These are phyloP conservation scores for Pulveroboletus frians DNA, from an alignment of 768 basidiomycete genomes.

Conservation along the genomic window DNA sequence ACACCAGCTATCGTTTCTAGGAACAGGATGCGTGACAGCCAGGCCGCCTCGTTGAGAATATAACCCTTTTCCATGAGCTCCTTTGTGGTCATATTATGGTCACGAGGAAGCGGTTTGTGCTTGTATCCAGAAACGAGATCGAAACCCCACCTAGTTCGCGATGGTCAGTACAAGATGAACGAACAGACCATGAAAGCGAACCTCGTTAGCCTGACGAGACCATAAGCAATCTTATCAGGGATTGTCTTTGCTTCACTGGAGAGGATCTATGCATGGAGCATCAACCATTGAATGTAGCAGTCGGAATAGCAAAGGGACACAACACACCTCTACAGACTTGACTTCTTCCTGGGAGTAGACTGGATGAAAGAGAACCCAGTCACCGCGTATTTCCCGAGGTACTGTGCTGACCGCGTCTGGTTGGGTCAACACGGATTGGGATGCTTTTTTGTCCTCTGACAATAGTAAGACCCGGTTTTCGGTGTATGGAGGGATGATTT, in stretches of 20 bases:
- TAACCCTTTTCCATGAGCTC: constrained; percentile 74
- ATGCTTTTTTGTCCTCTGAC: constrained; percentile 25
- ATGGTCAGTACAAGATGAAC: constrained; percentile 1
- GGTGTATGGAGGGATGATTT: neutral
- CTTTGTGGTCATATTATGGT: constrained; percentile 59
- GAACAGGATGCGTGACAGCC: constrained; percentile 67
- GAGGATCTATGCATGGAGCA: constrained; percentile 48
- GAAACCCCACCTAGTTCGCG: constrained; percentile 51
- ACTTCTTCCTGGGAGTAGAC: constrained; percentile 78
- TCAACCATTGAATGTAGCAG: constrained; percentile 1
- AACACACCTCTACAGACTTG: constrained; percentile 59
- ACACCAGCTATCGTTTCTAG: constrained; percentile 92
- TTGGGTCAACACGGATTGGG: constrained; percentile 14
- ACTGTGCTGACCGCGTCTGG: constrained; percentile 49
- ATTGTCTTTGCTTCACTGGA: constrained; percentile 59
- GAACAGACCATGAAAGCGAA: constrained; percentile 16
- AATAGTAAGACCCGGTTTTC: neutral
- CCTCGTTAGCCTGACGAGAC: constrained; percentile 56
- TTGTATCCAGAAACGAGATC: constrained; percentile 86
- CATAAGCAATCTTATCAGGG: constrained; percentile 67
- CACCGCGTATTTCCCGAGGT: constrained; percentile 55
- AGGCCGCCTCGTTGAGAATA: constrained; percentile 66
- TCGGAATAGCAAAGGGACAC: neutral
- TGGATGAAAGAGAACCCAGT: constrained; percentile 92
- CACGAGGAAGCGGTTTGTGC: constrained; percentile 58